Conservation (phyloP, 495 filamentous ascomycete species). For the Aspergillus nanangensis region DNA sequence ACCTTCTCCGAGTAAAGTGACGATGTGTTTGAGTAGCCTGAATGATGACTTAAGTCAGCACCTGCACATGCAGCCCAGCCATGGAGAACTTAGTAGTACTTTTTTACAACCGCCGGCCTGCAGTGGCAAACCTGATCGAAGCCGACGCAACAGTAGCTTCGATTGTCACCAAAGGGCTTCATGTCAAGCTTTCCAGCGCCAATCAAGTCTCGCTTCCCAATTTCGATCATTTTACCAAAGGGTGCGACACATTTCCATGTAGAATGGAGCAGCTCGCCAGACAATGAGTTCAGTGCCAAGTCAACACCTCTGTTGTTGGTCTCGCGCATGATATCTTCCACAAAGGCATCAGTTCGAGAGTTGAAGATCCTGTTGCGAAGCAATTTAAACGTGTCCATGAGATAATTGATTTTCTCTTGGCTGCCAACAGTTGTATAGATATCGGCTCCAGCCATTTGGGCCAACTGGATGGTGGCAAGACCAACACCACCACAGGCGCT, state of each 20-base stretch:
- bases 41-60: no score
- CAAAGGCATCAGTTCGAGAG: slow-evolving; percentile 40
- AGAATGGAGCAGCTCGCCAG: slow-evolving; percentile 40
- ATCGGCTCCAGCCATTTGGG: slow-evolving; percentile 8
- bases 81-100: no score
- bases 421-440: slow-evolving; percentile 44
- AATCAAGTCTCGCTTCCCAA: slow-evolving; percentile 25
- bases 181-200: slow-evolving; percentile 16
- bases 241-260: slow-evolving; percentile 49
- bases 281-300: slow-evolving; percentile 46
- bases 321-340: slow-evolving; percentile 31
- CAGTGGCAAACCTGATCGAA: slow-evolving; percentile 18
- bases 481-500: slow-evolving; percentile 21
- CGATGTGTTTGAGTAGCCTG: no score
- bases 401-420: slow-evolving; percentile 32
- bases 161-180: slow-evolving; percentile 32
- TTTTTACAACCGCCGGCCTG: slow-evolving; percentile 28
- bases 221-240: slow-evolving; percentile 51
- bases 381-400: slow-evolving; percentile 28
- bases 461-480: slow-evolving; percentile 12
- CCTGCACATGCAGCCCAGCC: no score
- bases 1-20: slow-evolving; percentile 20
- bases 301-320: slow-evolving; percentile 47
- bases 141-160: slow-evolving; percentile 20
- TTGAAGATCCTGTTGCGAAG: slow-evolving; percentile 43